A percentile compares a stretch with the other conserved stretches of the same genome.
Conservation (phyloP, 495 filamentous ascomycete species). For the Aspergillus biplanus region DNA sequence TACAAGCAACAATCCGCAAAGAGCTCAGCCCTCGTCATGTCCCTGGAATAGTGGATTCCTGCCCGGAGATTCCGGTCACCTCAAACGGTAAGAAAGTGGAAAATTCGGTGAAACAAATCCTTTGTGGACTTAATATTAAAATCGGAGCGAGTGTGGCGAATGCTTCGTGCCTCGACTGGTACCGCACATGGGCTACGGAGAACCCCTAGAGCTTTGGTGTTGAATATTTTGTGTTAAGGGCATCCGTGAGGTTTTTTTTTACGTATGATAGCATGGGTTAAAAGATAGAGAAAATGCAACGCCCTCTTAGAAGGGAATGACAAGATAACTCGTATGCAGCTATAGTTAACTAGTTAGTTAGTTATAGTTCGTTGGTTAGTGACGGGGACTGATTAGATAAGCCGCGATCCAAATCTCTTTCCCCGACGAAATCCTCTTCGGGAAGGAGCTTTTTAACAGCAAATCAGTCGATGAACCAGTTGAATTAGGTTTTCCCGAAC, state of each 20-base stretch:
- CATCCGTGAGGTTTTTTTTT: neutral
- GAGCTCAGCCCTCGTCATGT: constrained; percentile 87
- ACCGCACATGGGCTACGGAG: constrained; percentile 67
- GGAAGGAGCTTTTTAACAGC: constrained; percentile 19
- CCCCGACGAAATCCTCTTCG: constrained; percentile 25
- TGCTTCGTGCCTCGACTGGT: constrained; percentile 82
- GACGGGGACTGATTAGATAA: constrained; percentile 35
- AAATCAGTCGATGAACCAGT: constrained; percentile 16
- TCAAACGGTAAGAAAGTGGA: constrained; percentile 96
- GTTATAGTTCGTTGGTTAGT: no score
- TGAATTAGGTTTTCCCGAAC: constrained; percentile 1
- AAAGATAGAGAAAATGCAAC: neutral
- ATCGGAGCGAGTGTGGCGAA: constrained; percentile 87
- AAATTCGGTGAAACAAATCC: constrained; percentile 89
- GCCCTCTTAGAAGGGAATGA: neutral
- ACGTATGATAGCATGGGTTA: neutral
- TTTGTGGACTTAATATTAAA: constrained; percentile 84
- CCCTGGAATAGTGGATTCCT: constrained; percentile 77
- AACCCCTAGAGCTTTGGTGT: constrained; percentile 31
- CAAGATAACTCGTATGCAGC: neutral
- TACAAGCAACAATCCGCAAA: constrained; percentile 66
- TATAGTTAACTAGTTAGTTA: neutral
- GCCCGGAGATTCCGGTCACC: constrained; percentile 82
- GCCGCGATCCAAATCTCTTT: constrained; percentile 25
- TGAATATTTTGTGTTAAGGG: neutral